These are phyloP conservation scores for Puya raimondii DNA, from an alignment of 176 grass and related monocot species.

Conservation along the genomic window DNA sequence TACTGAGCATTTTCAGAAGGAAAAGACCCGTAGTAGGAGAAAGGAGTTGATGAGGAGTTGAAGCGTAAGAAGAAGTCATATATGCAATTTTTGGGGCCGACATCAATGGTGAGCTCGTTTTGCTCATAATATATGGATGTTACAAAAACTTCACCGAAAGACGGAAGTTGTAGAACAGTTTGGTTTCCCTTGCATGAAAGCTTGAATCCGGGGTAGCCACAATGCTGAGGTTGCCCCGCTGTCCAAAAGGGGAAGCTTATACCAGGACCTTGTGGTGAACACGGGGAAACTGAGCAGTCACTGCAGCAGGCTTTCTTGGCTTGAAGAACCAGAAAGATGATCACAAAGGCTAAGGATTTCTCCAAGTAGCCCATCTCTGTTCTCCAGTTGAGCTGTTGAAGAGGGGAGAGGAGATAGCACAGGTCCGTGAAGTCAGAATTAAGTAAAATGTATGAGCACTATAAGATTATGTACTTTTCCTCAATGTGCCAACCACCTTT, in stretches of 20 bases:
- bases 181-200: neutral
- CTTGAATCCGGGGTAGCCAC: conserved; percentile 9
- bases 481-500: too few species aligned
- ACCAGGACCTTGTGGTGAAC: neutral
- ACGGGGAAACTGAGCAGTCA: neutral
- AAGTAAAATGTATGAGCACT: too few species aligned
- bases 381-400: too few species aligned
- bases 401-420: too few species aligned
- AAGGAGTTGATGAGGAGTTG: conserved; percentile 1
- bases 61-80: neutral
- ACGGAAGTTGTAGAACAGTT: neutral
- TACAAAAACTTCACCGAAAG: neutral
- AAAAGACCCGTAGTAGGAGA: neutral
- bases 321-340: neutral
- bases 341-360: neutral
- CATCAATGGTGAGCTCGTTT: neutral
- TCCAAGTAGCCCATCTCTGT: neutral
- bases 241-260: conserved; percentile 5
- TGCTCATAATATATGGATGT: neutral
- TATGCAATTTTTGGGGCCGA: neutral
- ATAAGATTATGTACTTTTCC: too few species aligned
- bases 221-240: neutral
- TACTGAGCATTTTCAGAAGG: neutral
- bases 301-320: neutral
- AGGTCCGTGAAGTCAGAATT: too few species aligned